Base-by-base conservation (phyloP, 192 early-diverging fungal species). In the Pilaira anomala region DNA sequence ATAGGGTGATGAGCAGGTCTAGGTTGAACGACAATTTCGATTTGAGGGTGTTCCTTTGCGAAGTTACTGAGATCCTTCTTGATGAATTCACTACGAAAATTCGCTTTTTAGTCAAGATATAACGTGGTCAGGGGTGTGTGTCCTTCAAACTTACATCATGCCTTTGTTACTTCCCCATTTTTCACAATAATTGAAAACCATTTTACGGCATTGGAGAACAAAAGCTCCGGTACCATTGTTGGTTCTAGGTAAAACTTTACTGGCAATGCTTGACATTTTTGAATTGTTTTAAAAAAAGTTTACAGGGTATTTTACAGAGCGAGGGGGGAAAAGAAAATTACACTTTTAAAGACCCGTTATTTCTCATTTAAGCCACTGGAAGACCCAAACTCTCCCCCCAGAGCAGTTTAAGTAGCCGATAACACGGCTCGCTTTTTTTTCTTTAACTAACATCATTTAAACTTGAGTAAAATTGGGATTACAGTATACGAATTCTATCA, bases 111-210 rank as follows among this genome's bases (percentile, higher is more conserved):
- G n/a, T n/a, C n/a, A n/a, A 36, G 33, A 36, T 9, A 36, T 9
- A 6, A 36, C 33, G 4, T 36, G 5, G 52, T 22, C 24, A 26
- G 41, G 30, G 13, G 9, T 26, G 30, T 33, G 30, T 33, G 24
- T 13, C 13, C 33, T 11, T 45, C 18, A n/a, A n/a, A 59, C 68
- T 78, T 80, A 83, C 84, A 86, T 78, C 84, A 91, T 88, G 39
- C 87, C 83, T 40, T 80, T 78, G 76, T 83, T 88, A 72, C 87
- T 89, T 57, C 88, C 91, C 55, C 87, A 82, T 48, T 85, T 86
- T 76, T 92, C 91, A 72, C 91, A 91, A 69, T 92, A 92, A 70
- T 88, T 85, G 72, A 92, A 88, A 19, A 90, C 88, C 18, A 92
- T 71, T 49, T 88, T 89, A 30, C 87, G 83, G 65, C 89, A 91